These are phyloP conservation scores for Calonectria crousiana DNA, from an alignment of 2,329 filamentous ascomycete species.

Conservation along the genomic window DNA sequence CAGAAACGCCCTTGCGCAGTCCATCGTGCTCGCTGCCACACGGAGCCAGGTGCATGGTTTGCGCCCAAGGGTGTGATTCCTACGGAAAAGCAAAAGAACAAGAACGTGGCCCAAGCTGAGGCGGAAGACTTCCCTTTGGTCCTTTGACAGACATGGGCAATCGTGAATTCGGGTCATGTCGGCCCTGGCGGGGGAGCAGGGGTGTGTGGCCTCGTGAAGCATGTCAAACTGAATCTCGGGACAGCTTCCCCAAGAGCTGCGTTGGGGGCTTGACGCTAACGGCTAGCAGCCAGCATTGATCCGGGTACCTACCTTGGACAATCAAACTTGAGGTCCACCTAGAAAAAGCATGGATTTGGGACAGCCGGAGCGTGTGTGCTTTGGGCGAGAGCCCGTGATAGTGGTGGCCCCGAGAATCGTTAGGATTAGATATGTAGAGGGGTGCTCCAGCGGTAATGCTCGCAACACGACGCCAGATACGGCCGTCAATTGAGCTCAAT, in stretches of 20 bases:
- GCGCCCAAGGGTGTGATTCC: conserved; percentile 16
- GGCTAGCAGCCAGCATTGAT: conserved; percentile 38
- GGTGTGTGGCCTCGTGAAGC: conserved; percentile 35
- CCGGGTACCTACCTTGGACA: conserved; percentile 42
- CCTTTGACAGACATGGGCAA: conserved; percentile 12
- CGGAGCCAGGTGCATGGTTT: conserved; percentile 26
- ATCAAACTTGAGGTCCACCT: conserved; percentile 34
- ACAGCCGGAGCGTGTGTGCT: conserved; percentile 33
- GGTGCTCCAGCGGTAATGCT: conserved; percentile 10
- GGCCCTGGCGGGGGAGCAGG: conserved; percentile 37
- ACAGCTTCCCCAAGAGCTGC: conserved; percentile 30
- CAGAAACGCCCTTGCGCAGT: conserved; percentile 43
- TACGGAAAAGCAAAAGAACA: background rate
- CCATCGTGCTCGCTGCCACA: conserved; percentile 41
- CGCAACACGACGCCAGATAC: background rate
- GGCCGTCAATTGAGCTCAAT: conserved; percentile 38
- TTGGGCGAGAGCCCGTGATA: conserved; percentile 32
- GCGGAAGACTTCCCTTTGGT: conserved; percentile 14
- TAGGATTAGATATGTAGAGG: conserved; percentile 41
- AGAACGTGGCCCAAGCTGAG: conserved; percentile 6
- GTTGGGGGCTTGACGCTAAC: conserved; percentile 33
- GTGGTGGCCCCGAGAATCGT: conserved; percentile 30
- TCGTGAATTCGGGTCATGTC: conserved; percentile 45
- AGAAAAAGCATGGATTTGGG: conserved; percentile 37
- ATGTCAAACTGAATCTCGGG: conserved; percentile 30